phyloP scores from a whole-genome alignment of 2,329 filamentous ascomycete species.

The Madurella fahalii region DNA sequence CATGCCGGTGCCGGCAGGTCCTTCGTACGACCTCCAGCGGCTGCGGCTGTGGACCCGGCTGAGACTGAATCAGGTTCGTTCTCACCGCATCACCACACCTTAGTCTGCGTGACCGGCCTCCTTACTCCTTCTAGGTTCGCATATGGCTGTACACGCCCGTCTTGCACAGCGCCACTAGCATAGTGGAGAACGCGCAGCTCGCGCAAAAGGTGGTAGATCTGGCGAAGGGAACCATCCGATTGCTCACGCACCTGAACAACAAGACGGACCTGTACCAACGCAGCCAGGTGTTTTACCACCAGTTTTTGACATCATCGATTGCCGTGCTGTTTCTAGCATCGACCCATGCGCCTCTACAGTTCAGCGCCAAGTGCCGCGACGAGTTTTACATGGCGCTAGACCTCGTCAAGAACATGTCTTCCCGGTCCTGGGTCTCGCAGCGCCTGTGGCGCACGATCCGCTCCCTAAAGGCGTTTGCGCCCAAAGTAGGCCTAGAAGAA shows the following conservation, averaged over 20 bases:
- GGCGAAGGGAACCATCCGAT: constrained; percentile 71
- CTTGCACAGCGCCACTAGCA: constrained; percentile 77
- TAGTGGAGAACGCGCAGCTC: constrained; percentile 68
- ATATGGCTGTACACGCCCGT: constrained; percentile 86
- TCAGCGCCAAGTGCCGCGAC: constrained; percentile 63
- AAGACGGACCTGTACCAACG: constrained; percentile 67
- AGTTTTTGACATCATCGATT: constrained; percentile 71
- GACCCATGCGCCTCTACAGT: constrained; percentile 68
- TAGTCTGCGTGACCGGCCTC: not conserved
- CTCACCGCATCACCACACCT: not conserved
- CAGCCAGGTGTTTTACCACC: constrained; percentile 74
- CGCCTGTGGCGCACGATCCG: constrained; percentile 69
- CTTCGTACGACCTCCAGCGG: constrained; percentile 64
- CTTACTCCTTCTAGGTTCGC: constrained; percentile 52
- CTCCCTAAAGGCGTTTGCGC: constrained; percentile 67
- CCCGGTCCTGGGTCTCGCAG: constrained; percentile 67
- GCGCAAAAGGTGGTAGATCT: constrained; percentile 72
- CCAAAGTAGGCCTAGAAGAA: constrained; percentile 59
- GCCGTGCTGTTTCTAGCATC: constrained; percentile 73
- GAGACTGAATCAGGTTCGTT: constrained; percentile 67
- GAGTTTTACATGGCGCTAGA: constrained; percentile 79
- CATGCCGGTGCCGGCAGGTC: constrained; percentile 49
- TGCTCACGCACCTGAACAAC: constrained; percentile 66
- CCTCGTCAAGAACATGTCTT: constrained; percentile 67
- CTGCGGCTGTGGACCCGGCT: constrained; percentile 81